phyloP scores from a whole-genome alignment of 768 basidiomycete species.

The Podaxis sp. region DNA sequence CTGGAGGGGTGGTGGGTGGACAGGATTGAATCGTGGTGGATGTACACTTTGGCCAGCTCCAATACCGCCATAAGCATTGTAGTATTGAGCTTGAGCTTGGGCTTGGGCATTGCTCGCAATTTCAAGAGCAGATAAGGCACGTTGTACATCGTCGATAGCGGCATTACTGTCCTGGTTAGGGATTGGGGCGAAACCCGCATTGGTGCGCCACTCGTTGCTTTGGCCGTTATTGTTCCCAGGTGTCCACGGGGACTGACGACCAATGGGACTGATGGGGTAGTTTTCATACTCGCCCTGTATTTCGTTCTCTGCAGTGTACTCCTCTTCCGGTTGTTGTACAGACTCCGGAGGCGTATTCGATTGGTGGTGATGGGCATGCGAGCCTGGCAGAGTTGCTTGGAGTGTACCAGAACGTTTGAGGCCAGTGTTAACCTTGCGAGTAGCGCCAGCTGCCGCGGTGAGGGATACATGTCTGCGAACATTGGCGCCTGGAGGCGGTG shows the following conservation, averaged over 20 bases:
- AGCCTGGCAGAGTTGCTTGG: conserved; percentile 44
- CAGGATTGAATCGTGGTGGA: conserved; percentile 64
- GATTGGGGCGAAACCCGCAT: conserved; percentile 25
- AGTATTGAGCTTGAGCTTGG: conserved; percentile 32
- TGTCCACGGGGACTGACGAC: conserved; percentile 67
- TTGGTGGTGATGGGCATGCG: conserved; percentile 35
- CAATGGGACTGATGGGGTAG: conserved; percentile 56
- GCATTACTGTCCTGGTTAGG: conserved; percentile 31
- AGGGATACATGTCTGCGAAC: conserved; percentile 82
- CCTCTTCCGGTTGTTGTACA: conserved; percentile 40
- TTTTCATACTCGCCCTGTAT: conserved; percentile 54
- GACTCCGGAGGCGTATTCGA: conserved; percentile 38
- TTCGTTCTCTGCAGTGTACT: conserved; percentile 47
- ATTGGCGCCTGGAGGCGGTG: conserved; percentile 67
- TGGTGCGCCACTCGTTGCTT: conserved; percentile 57
- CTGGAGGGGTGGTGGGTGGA: conserved; percentile 13
- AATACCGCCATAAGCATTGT: conserved; percentile 18
- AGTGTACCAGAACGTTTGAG: conserved; percentile 80
- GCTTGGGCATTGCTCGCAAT: conserved; percentile 36
- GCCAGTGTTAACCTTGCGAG: conserved; percentile 46
- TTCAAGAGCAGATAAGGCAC: conserved; percentile 71
- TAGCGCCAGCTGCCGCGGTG: conserved; percentile 56
- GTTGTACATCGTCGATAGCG: conserved; percentile 73
- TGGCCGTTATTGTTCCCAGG: conserved; percentile 23
- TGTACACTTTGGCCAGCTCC: conserved; percentile 52